Evolutionary conservation across 2,329 filamentous ascomycete genomes (phyloP).

Genomic region (Fusarium decemcellulare): DNA sequence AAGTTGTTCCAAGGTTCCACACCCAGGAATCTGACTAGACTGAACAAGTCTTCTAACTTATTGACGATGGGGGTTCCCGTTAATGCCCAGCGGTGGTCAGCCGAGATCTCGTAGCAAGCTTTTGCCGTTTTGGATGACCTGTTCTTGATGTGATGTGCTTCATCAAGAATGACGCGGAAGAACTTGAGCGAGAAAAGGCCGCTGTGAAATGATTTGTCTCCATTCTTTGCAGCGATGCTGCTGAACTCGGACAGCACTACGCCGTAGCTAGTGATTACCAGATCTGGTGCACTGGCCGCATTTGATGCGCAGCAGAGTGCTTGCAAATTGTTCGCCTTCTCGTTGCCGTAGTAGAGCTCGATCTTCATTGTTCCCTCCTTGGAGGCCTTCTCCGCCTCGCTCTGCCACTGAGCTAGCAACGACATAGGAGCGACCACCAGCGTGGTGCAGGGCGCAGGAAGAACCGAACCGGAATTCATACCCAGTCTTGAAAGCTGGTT

Average conservation of each 20-base stretch:
- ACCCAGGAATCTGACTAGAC: constrained; percentile 89
- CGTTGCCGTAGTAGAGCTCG: constrained; percentile 91
- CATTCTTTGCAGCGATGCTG: constrained; percentile 76
- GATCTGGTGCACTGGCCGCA: constrained; percentile 81
- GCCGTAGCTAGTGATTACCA: constrained; percentile 97
- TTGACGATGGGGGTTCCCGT: constrained; percentile 99
- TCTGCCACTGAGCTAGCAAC: constrained; percentile 96
- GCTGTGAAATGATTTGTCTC: constrained; percentile 74
- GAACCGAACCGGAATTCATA: constrained; percentile 68
- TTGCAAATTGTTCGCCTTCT: constrained; percentile 85
- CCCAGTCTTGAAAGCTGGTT: constrained; percentile 75
- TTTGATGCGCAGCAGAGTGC: constrained; percentile 84
- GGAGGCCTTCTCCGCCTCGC: constrained; percentile 92
- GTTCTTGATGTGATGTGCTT: constrained; percentile 94
- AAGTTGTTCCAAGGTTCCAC: constrained; percentile 99
- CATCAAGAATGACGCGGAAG: constrained; percentile 95
- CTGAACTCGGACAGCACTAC: constrained; percentile 89
- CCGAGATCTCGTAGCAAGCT: constrained; percentile 91
- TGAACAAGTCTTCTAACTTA: constrained; percentile 93
- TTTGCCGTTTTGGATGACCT: constrained; percentile 92
- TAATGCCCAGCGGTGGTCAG: constrained; percentile 90
- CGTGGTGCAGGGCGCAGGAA: constrained; percentile 87
- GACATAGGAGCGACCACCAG: constrained; percentile 98
- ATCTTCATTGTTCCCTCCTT: constrained; percentile 85
- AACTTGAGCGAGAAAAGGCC: constrained; percentile 95